Evolutionary conservation across 2,329 filamentous ascomycete species (phyloP).

Genomic region (Paecilomyces variotii): DNA sequence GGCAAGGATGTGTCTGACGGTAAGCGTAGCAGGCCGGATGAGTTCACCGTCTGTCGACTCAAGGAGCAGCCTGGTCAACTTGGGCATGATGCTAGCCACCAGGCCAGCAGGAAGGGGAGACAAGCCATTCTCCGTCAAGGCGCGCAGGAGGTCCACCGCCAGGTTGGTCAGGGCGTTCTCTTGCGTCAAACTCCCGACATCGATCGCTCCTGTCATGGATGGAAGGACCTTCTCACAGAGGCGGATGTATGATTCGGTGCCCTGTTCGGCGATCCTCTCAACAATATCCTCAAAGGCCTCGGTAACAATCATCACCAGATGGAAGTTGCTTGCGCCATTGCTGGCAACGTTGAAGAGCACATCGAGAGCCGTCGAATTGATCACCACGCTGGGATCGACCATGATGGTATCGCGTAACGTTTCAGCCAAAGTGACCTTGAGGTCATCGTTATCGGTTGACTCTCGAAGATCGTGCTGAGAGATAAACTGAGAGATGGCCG

Average conservation of each 20-base stretch:
- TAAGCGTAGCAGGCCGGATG: conserved; percentile 74
- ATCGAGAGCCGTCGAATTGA: conserved; percentile 64
- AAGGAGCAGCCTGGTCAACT: conserved; percentile 74
- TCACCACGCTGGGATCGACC: conserved; percentile 65
- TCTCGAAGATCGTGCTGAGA: conserved; percentile 72
- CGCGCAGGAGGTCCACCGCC: conserved; percentile 73
- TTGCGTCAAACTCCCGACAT: conserved; percentile 75
- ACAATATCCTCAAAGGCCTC: conserved; percentile 91
- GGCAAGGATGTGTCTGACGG: conserved; percentile 79
- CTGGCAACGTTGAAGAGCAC: conserved; percentile 84
- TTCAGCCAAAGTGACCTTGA: conserved; percentile 83
- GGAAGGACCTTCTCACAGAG: conserved; percentile 83
- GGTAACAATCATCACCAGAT: conserved; percentile 76
- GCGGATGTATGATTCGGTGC: conserved; percentile 61
- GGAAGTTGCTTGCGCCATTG: conserved; percentile 81
- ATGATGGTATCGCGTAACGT: conserved; percentile 75
- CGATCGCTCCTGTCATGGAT: conserved; percentile 79
- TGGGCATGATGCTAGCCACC: conserved; percentile 76
- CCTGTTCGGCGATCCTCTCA: conserved; percentile 54
- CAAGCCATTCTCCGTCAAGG: conserved; percentile 72
- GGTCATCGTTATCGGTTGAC: conserved; percentile 79
- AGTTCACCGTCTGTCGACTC: conserved; percentile 80
- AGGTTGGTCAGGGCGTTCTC: conserved; percentile 73
- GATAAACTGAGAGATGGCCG: conserved; percentile 63
- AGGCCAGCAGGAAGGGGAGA: conserved; percentile 83